These are phyloP conservation scores for Globisporangium nodosum DNA, from an alignment of 352 stramenopile species.

Conservation along the genomic window DNA sequence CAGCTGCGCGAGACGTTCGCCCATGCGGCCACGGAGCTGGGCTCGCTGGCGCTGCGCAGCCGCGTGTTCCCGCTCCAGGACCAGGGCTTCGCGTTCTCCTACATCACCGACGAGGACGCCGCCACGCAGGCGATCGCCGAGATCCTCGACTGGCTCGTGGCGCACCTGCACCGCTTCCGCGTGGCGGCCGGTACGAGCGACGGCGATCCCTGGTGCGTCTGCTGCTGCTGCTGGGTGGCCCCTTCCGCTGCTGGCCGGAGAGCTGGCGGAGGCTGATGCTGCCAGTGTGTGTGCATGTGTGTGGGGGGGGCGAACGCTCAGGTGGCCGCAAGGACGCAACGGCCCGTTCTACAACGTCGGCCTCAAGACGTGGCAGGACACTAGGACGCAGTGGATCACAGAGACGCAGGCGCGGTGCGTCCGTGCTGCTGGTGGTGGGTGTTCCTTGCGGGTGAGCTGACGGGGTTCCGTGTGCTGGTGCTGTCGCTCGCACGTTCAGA, in stretches of 20 bases:
- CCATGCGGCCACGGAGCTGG: slow-evolving; percentile 11
- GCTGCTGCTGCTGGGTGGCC: background rate
- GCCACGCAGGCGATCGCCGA: slow-evolving; percentile 81
- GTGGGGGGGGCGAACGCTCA: slow-evolving; percentile 2
- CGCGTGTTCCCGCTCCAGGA: slow-evolving; percentile 66
- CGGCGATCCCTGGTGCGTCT: slow-evolving; percentile 51
- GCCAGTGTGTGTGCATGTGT: background rate
- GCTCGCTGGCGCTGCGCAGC: slow-evolving; percentile 25
- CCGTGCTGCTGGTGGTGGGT: too few relatives aligned
- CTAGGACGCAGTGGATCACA: slow-evolving; percentile 61
- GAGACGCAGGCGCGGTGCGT: slow-evolving; percentile 61
- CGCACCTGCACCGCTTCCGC: slow-evolving; percentile 81
- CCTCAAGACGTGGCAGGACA: slow-evolving; percentile 71
- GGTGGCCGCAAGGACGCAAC: slow-evolving; percentile 84
- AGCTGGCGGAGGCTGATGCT: background rate
- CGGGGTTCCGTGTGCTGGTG: too few relatives aligned
- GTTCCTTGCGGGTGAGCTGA: too few relatives aligned
- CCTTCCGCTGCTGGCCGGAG: background rate
- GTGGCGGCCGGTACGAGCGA: slow-evolving; percentile 71
- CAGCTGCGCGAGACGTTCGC: slow-evolving; percentile 35
- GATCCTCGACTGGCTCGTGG: slow-evolving; percentile 80
- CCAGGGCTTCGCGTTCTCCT: slow-evolving; percentile 80
- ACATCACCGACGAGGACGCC: slow-evolving; percentile 88
- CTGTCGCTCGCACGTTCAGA: slow-evolving; percentile 17
- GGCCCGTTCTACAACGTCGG: slow-evolving; percentile 84